phyloP scores from a whole-genome alignment of 2,329 filamentous ascomycete genomes.

The Colletotrichum musicola region DNA sequence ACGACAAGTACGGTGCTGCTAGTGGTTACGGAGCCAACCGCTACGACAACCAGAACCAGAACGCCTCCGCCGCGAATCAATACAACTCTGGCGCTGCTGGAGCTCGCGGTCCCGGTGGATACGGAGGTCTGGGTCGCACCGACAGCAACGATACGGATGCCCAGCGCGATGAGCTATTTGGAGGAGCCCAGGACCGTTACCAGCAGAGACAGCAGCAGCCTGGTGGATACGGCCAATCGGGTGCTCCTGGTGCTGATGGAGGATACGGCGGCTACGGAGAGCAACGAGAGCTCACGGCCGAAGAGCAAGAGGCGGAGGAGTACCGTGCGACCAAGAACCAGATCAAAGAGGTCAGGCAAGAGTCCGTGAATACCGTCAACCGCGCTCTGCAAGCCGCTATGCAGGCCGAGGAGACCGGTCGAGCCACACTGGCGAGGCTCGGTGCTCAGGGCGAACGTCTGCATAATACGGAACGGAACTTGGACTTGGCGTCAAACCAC shows the following conservation, averaged over 20 bases:
- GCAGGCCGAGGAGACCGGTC: slow-evolving; percentile 78
- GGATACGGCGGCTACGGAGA: slow-evolving; percentile 71
- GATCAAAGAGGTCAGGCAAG: slow-evolving; percentile 81
- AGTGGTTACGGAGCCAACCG: slow-evolving; percentile 66
- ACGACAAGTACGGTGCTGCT: slow-evolving; percentile 64
- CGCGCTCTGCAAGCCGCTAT: slow-evolving; percentile 73
- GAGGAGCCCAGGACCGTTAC: slow-evolving; percentile 64
- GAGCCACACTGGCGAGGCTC: slow-evolving; percentile 78
- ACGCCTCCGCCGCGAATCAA: slow-evolving; percentile 45
- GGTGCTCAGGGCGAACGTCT: slow-evolving; percentile 84
- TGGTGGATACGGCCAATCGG: slow-evolving; percentile 39
- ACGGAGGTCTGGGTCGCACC: slow-evolving; percentile 68
- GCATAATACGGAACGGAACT: slow-evolving; percentile 84
- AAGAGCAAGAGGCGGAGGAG: slow-evolving; percentile 80
- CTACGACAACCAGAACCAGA: slow-evolving; percentile 58
- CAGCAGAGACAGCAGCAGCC: slow-evolving; percentile 51
- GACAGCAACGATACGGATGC: slow-evolving; percentile 60
- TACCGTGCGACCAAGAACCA: slow-evolving; percentile 77
- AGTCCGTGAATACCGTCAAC: slow-evolving; percentile 60
- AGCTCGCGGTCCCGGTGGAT: slow-evolving; percentile 66
- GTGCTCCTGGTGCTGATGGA: slow-evolving; percentile 25
- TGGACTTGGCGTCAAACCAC: slow-evolving; percentile 83
- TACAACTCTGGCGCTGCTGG: slow-evolving; percentile 46
- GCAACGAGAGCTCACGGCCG: slow-evolving; percentile 83
- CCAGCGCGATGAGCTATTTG: slow-evolving; percentile 74